Evolutionary conservation across 108 stramenopile genomes (phyloP).

Genomic region (Pseudonitzschia delicatissima): DNA sequence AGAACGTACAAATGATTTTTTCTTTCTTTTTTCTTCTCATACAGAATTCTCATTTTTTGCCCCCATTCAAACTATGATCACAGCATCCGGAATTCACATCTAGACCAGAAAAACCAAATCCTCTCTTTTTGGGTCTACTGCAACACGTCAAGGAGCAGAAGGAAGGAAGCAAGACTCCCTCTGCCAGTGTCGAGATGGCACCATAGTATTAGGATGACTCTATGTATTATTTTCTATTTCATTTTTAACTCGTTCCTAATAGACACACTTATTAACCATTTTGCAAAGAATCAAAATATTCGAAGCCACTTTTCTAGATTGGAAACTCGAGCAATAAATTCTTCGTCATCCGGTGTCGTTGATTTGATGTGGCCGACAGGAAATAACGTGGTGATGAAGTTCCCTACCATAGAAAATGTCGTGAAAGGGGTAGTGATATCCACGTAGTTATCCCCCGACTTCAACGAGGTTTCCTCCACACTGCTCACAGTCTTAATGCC

Average conservation of each 20-base stretch:
- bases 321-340: conserved; percentile 51
- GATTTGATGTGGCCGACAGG: conserved; percentile 84
- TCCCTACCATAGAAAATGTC: conserved; percentile 66
- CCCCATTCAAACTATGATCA: not conserved
- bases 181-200: not conserved
- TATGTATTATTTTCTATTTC: not conserved
- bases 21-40: not conserved
- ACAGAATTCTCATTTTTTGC: not conserved
- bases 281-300: conserved; percentile 24
- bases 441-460: conserved; percentile 45
- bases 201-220: not conserved
- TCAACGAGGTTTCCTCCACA: conserved; percentile 22
- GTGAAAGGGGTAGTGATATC: conserved; percentile 29
- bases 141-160: conserved; percentile 69
- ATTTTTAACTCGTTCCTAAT: not conserved
- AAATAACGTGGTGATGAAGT: conserved; percentile 73
- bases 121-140: conserved; percentile 92
- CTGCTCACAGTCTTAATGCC: conserved; percentile 41
- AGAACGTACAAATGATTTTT: not conserved
- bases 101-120: conserved; percentile 90
- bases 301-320: conserved; percentile 68
- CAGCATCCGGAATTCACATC: conserved; percentile 95
- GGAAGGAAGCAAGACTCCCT: conserved; percentile 6
- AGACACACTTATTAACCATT: not conserved
- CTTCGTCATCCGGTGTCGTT: conserved; percentile 69